Percentiles rank a stretch among this genome's conserved stretches.
These are phyloP conservation scores for Alternaria novae-zelandiae DNA, from an alignment of 2,329 filamentous ascomycete species.

Conservation along the genomic window DNA sequence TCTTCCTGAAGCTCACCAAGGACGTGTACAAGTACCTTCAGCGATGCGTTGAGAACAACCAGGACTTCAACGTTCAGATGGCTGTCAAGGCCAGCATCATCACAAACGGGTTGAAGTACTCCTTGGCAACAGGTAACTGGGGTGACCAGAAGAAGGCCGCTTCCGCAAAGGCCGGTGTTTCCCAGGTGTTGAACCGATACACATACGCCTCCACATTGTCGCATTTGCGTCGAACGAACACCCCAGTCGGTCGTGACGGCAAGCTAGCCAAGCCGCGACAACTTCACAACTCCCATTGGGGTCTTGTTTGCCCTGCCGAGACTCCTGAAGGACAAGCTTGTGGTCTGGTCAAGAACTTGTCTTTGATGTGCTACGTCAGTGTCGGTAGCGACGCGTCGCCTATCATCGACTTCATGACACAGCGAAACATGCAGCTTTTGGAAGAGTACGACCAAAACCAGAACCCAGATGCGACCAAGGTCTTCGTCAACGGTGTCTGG, in stretches of 20 bases:
- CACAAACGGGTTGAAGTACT: slow-evolving; percentile 95
- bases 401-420: slow-evolving; percentile 93
- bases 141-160: slow-evolving; percentile 99
- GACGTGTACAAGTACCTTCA: slow-evolving; percentile 92
- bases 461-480: slow-evolving; percentile 92
- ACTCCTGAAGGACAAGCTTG: slow-evolving; percentile 98
- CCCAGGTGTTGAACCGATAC: slow-evolving; percentile 96
- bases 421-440: slow-evolving; percentile 92
- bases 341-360: slow-evolving; percentile 96
- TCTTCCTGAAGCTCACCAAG: slow-evolving; percentile 88
- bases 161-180: slow-evolving; percentile 93
- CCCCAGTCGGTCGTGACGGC: slow-evolving; percentile 94
- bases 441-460: slow-evolving; percentile 77
- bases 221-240: slow-evolving; percentile 96
- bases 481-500: slow-evolving; percentile 98
- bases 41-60: slow-evolving; percentile 85
- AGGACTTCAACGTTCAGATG: slow-evolving; percentile 87
- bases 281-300: slow-evolving; percentile 98
- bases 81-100: slow-evolving; percentile 91
- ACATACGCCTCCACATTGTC: slow-evolving; percentile 96
- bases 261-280: slow-evolving; percentile 98
- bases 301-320: slow-evolving; percentile 93
- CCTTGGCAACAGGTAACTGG: slow-evolving; percentile 97
- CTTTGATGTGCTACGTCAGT: slow-evolving; percentile 97
- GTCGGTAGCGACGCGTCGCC: slow-evolving; percentile 91